Percentiles rank a stretch among this genome's conserved stretches.
Evolutionary conservation across 805 yeast genomes (phyloP).

Genomic region (Kodamaea leandrae): DNA sequence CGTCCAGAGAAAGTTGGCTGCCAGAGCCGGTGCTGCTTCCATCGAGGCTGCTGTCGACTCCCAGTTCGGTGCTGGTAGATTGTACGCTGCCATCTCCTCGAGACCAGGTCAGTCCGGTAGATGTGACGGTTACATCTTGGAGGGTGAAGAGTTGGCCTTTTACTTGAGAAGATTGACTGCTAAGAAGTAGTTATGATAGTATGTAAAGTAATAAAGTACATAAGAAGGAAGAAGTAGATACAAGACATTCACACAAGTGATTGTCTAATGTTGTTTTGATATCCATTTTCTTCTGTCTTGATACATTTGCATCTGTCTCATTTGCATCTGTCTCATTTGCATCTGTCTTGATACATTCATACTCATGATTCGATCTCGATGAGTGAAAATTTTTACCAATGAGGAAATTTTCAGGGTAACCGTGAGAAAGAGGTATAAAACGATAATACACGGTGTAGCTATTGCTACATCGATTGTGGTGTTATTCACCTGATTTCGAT

Average conservation of each 20-base stretch:
- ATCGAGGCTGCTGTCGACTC: conserved; percentile 88
- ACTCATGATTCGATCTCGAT: too few species aligned
- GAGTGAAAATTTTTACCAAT: too few species aligned
- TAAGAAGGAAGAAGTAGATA: not conserved
- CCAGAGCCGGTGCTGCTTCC: conserved; percentile 83
- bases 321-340: too few species aligned
- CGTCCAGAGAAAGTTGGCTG: conserved; percentile 88
- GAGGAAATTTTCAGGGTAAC: too few species aligned
- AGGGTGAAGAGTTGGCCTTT: conserved; percentile 99
- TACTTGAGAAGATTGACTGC: conserved; percentile 99
- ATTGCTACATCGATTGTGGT: too few species aligned
- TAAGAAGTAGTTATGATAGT: conserved; percentile 83
- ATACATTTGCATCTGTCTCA: too few species aligned
- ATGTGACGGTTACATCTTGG: conserved; percentile 99
- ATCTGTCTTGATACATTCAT: too few species aligned
- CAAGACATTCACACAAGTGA: not conserved
- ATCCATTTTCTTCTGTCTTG: too few species aligned
- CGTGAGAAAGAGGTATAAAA: too few species aligned
- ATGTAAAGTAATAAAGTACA: conserved; percentile 8
- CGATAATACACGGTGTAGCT: too few species aligned
- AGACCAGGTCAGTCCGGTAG: conserved; percentile 99
- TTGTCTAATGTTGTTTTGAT: not conserved
- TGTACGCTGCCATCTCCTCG: conserved; percentile 97
- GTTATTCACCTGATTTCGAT: too few species aligned
- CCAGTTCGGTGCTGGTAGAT: conserved; percentile 98